These are phyloP conservation scores for Suhomyces xylopsoci DNA, from an alignment of 805 yeast species.

Conservation along the genomic window DNA sequence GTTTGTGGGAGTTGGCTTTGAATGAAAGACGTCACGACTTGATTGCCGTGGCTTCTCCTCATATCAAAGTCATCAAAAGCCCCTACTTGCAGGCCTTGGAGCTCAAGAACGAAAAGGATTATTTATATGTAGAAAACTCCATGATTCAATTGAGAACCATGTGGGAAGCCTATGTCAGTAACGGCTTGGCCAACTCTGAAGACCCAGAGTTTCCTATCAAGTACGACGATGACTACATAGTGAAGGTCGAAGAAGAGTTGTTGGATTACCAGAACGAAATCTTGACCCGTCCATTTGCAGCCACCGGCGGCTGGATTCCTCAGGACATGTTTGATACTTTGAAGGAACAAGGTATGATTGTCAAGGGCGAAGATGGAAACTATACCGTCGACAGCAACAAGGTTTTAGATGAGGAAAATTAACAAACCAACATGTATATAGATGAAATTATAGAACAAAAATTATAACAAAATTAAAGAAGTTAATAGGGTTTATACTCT, in stretches of 20 bases:
- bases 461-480: too few relatives aligned
- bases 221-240: slow-evolving; percentile 57
- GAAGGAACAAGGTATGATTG: slow-evolving; percentile 64
- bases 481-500: too few relatives aligned
- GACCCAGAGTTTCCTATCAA: slow-evolving; percentile 54
- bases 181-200: slow-evolving; percentile 48
- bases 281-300: slow-evolving; percentile 75
- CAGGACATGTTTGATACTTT: slow-evolving; percentile 83
- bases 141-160: slow-evolving; percentile 62
- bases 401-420: slow-evolving; percentile 17
- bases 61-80: slow-evolving; percentile 67
- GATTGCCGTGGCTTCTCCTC: slow-evolving; percentile 80
- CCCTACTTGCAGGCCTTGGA: slow-evolving; percentile 63
- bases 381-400: slow-evolving; percentile 30
- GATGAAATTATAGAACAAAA: neutral
- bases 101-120: slow-evolving; percentile 55
- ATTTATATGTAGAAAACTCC: slow-evolving; percentile 62
- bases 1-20: slow-evolving; percentile 77
- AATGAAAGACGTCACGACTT: slow-evolving; percentile 63
- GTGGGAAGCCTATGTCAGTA: slow-evolving; percentile 65
- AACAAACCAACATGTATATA: neutral
- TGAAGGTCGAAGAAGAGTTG: slow-evolving; percentile 54
- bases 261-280: slow-evolving; percentile 66
- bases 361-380: slow-evolving; percentile 48
- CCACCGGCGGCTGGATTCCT: slow-evolving; percentile 94